Evolutionary conservation across 2,329 filamentous ascomycete species (phyloP).

Genomic region (Aspergillus carbonarius): DNA sequence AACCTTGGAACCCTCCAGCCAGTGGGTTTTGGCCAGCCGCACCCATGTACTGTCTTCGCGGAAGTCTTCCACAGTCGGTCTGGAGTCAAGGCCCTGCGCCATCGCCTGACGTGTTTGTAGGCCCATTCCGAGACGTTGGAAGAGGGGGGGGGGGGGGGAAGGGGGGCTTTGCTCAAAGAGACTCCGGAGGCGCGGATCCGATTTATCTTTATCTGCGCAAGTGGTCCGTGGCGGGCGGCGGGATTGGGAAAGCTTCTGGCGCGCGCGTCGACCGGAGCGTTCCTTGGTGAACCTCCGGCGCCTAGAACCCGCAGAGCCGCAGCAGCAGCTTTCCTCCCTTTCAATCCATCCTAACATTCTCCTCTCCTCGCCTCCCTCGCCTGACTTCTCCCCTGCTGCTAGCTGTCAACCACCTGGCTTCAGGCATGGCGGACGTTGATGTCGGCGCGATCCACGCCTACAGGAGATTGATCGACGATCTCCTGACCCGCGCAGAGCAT

Average conservation of each 20-base stretch:
- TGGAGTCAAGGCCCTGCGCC: constrained; percentile 52
- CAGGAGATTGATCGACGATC: constrained; percentile 53
- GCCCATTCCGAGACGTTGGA: constrained; percentile 34
- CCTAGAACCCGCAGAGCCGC: constrained; percentile 34
- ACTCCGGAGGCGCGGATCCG: constrained; percentile 53
- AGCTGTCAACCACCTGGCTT: background rate
- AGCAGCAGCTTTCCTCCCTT: constrained; percentile 10
- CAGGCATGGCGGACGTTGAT: constrained; percentile 36
- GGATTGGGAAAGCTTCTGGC: constrained; percentile 28
- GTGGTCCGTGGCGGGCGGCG: constrained; percentile 27
- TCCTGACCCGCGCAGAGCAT: constrained; percentile 59
- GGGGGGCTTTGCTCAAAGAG: constrained; percentile 53
- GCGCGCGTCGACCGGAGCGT: constrained; percentile 23
- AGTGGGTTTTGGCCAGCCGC: constrained; percentile 77
- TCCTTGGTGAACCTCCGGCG: constrained; percentile 14
- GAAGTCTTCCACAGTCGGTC: constrained; percentile 44
- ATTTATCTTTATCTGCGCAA: constrained; percentile 31
- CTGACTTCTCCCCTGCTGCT: background rate
- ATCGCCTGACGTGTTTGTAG: constrained; percentile 54
- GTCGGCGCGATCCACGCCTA: constrained; percentile 46
- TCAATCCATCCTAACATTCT: constrained; percentile 3
- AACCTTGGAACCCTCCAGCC: constrained; percentile 70
- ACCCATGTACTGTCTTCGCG: constrained; percentile 52
- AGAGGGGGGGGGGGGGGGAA: no score
- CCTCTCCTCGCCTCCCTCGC: constrained; percentile 9